Base-by-base conservation (phyloP, 768 basidiomycete species). In the Mycena olivaceomarginata region DNA sequence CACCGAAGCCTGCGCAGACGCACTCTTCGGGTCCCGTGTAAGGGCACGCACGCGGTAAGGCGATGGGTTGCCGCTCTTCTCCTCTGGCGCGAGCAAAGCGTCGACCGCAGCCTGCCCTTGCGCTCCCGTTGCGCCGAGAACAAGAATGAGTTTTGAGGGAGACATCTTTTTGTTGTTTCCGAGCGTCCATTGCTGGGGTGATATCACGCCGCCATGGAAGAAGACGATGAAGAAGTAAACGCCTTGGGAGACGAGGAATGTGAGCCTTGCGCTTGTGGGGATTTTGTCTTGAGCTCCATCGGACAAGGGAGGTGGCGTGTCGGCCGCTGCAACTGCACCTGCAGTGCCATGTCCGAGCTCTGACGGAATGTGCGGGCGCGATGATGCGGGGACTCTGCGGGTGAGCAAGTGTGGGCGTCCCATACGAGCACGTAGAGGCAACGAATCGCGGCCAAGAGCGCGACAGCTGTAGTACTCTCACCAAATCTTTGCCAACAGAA, bases 1-100 rank as follows among this genome's bases (percentile, higher is more conserved):
- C 20, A 83, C 77, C 3, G 88, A 82, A 37, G 84, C 83, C 65
- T 84, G 80, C 5, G 88, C 88, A 9, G 43, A 43, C 43, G 48
- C 48, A 16, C 63, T 64, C 41, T 37, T 59, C 31, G n/a, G 57
- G 31, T 59, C 57, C 31, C 57, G n/a, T 22, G 57, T 59, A 22
- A 59, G 57, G 31, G 57, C 57, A 25, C 57, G 57, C n/a, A 59
- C 57, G 31, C 22, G 9, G 57, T 59, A 64, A 64, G 63, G 63
- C 20, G 63, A 59, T 8, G 57, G 57, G 16, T 25, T 22, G 22
- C 57, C 57, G 43, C 43, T 43, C 31, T n/a, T 37, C 37, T 39
- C 63, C 16, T 64, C 63, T n/a, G 31, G 9, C 16, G 20, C 31
- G 5, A 64, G 13, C 41, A 43, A 37, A 12, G 63, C 41, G 11